These are phyloP conservation scores for Austropuccinia psidii DNA, from an alignment of 1,284 basidiomycete genomes.

Conservation along the genomic window DNA sequence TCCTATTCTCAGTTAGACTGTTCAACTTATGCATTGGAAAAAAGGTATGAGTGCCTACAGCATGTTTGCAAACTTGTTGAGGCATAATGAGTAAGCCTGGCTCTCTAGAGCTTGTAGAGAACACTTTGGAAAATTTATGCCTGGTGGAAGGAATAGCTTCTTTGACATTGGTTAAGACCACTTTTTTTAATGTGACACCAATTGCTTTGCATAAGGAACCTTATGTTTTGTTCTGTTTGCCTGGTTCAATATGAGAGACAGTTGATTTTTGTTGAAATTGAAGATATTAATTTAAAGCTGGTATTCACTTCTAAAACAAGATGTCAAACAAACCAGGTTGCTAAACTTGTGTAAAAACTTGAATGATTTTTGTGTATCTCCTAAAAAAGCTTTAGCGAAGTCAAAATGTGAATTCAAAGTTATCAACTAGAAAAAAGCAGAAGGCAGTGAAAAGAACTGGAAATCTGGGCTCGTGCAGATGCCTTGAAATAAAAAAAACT, in stretches of 20 bases:
- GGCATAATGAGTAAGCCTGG: too few species aligned
- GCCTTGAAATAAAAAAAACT: not conserved
- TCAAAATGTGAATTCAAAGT: constrained; percentile 28
- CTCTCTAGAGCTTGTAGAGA: not conserved
- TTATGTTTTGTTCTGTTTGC: constrained; percentile 1
- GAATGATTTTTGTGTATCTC: constrained; percentile 25
- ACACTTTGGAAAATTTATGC: constrained; percentile 12
- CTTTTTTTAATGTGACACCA: constrained; percentile 11
- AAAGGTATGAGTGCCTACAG: too few species aligned
- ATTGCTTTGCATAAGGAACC: not conserved
- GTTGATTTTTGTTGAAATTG: too few species aligned
- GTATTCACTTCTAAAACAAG: too few species aligned
- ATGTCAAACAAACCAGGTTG: not conserved
- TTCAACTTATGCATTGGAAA: too few species aligned
- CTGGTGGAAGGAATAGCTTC: constrained; percentile 4
- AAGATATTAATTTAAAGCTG: too few species aligned
- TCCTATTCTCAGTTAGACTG: too few species aligned
- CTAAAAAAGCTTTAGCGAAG: constrained; percentile 23
- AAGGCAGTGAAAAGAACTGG: not conserved
- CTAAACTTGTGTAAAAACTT: constrained; percentile 13
- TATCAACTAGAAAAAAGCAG: not conserved
- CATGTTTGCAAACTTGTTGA: too few species aligned
- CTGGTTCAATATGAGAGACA: too few species aligned
- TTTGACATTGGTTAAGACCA: constrained; percentile 19
- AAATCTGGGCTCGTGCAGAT: not conserved